These are phyloP conservation scores for Entomortierella lignicola DNA, from an alignment of 192 early-diverging fungal genomes.

Conservation along the genomic window DNA sequence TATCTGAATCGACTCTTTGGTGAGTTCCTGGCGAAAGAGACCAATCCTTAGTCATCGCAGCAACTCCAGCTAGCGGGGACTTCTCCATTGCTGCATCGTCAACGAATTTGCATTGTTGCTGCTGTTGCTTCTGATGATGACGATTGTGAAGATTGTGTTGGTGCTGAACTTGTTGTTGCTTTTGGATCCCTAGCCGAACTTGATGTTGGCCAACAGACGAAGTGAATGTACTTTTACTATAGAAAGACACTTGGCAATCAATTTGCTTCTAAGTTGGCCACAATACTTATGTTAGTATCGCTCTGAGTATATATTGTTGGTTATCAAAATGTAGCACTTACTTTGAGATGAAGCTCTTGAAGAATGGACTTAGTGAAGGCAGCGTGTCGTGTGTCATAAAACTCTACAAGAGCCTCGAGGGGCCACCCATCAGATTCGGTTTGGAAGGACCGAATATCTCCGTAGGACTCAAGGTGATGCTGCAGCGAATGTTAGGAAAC, in stretches of 20 bases:
- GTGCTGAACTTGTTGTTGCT: neutral
- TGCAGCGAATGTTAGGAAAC: no score
- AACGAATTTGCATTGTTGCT: neutral
- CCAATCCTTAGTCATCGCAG: neutral
- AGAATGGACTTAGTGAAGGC: conserved; percentile 39
- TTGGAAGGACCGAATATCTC: conserved; percentile 53
- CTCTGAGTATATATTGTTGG: neutral
- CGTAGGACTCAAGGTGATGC: conserved; percentile 49
- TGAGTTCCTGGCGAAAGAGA: neutral
- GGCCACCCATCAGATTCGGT: conserved; percentile 15
- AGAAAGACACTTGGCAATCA: conserved; percentile 29
- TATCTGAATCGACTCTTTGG: neutral
- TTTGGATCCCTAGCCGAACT: neutral
- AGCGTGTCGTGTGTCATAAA: conserved; percentile 61
- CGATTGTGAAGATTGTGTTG: conserved; percentile 1
- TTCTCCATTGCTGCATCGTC: neutral
- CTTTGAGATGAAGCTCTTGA: conserved; percentile 41
- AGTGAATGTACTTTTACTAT: neutral
- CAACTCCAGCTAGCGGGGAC: neutral
- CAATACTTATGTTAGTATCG: conserved; percentile 1
- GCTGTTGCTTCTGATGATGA: no score
- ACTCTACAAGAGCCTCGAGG: conserved; percentile 53
- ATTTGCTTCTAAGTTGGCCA: conserved; percentile 17
- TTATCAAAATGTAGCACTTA: conserved; percentile 2
- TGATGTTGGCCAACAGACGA: neutral